Conservation (phyloP, 2,329 filamentous ascomycete species). For the Fusarium sp. region DNA sequence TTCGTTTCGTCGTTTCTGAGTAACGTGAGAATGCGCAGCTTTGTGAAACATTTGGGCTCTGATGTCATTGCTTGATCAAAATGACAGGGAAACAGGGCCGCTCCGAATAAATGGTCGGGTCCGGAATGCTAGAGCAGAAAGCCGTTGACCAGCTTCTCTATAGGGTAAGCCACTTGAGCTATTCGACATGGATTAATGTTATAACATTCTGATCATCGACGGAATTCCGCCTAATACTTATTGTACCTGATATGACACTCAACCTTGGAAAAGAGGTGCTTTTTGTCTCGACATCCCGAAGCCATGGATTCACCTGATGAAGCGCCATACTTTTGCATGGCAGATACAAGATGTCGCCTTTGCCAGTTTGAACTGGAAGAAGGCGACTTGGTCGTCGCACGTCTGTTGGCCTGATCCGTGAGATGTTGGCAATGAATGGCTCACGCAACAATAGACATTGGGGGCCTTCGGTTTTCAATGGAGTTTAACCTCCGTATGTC, state of each 20-base stretch:
- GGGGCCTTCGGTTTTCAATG: constrained; percentile 13
- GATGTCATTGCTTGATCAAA: constrained; percentile 27
- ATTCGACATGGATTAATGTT: neutral
- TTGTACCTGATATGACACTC: neutral
- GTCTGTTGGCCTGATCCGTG: constrained; percentile 10
- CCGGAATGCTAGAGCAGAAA: constrained; percentile 2
- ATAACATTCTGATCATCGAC: neutral
- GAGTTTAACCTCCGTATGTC: neutral
- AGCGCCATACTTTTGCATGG: constrained; percentile 28
- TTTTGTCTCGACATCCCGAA: neutral
- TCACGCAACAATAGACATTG: constrained; percentile 14
- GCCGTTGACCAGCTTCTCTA: neutral
- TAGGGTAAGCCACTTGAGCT: constrained; percentile 18
- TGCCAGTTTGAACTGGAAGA: constrained; percentile 24
- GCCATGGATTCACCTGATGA: constrained; percentile 3
- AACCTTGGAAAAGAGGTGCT: neutral
- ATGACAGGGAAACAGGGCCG: constrained; percentile 22
- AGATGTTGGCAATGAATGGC: neutral
- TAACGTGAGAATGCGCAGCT: constrained; percentile 2
- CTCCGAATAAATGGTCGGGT: neutral
- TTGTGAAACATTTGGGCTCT: constrained; percentile 13
- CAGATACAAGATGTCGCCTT: constrained; percentile 24
- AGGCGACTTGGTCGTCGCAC: constrained; percentile 18
- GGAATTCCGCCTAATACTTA: neutral
- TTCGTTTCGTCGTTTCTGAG: neutral